Base-by-base conservation (phyloP, 257 asterid genomes). In the Rauvolfia tetraphylla region DNA sequence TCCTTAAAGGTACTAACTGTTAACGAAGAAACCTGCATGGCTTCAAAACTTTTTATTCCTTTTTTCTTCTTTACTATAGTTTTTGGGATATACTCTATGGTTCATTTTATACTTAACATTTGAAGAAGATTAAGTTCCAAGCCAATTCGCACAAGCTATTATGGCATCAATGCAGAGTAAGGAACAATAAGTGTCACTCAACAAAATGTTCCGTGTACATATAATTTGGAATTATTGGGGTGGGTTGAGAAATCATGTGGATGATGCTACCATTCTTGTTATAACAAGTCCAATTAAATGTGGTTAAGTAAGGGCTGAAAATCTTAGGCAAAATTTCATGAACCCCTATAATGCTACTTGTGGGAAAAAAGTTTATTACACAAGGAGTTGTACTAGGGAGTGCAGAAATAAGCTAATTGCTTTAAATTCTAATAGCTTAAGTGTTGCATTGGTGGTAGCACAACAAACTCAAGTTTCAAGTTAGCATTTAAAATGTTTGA, bases 1-100 rank as follows among this genome's bases (percentile, higher is more conserved):
- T 89, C 91, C 74, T 87, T 91, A 75, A 95, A 90, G 99, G 98
- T 93, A 81, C n/a, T 80, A 44, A 68, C 46, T 66, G 36, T 65
- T 61, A 42, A 22, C 54, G 49, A 36, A 38, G 23, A 38, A 20
- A 22, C 33, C 49, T 67, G 18, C 31, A 10, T 36, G 31, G 49
- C 22, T 22, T 38, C 22, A 20, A 53, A 20, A 22, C 1, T 34
- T 63, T 17, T 20, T 62, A 13, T 14, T 31, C 0, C 70, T 34
- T 33, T 63, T 57, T 33, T 31, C n/a, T 62, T 62, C 3, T 63
- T 65, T 65, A 65, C 17, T 23, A 17, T 34, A 2, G 27, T 18
- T 65, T 33, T 34, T 34, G 18, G 59, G 10, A 22, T 65, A 17
- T 1, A 20, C 38, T 34, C 27, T 4, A 20, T 38, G 27, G 27